These are phyloP conservation scores for Isabelozyma pseudorhagii DNA, from an alignment of 805 yeast species.

Conservation along the genomic window DNA sequence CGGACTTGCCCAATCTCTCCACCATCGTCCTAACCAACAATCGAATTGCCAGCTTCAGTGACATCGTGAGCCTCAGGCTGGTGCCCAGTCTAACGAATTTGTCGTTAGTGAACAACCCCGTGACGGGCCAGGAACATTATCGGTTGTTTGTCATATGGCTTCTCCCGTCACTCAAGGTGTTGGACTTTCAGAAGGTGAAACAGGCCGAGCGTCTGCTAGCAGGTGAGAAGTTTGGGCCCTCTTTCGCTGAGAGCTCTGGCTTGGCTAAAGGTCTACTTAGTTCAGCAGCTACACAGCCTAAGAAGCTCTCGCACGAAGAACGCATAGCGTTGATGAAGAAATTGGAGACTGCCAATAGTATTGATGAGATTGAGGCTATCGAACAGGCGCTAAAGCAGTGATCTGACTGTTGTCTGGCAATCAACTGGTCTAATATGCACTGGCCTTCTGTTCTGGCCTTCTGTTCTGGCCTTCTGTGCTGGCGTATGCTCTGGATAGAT, in stretches of 20 bases:
- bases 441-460: no score
- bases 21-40: conserved; percentile 54
- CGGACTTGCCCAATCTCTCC: conserved; percentile 46
- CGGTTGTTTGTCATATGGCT: conserved; percentile 58
- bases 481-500: no score
- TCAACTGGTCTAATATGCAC: no score
- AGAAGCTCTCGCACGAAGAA: conserved; percentile 54
- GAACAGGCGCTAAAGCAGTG: conserved; percentile 46
- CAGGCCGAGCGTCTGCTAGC: conserved; percentile 50
- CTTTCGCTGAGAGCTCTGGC: conserved; percentile 14
- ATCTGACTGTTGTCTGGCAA: no score
- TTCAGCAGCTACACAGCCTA: conserved; percentile 3
- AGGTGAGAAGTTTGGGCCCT: conserved; percentile 34
- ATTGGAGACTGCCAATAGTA: conserved; percentile 59
- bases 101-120: conserved; percentile 57
- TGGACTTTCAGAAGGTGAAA: conserved; percentile 69
- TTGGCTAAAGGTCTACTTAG: conserved; percentile 7
- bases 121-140: conserved; percentile 50
- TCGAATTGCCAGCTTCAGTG: conserved; percentile 42
- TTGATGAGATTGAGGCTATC: conserved; percentile 73
- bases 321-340: conserved; percentile 47
- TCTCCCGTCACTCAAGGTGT: conserved; percentile 56
- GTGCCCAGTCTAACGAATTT: conserved; percentile 47
- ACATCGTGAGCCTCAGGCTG: conserved; percentile 35
- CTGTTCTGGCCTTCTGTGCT: no score